Evolutionary conservation across 257 asterid species (phyloP).

Genomic region (Capsicum chinense): DNA sequence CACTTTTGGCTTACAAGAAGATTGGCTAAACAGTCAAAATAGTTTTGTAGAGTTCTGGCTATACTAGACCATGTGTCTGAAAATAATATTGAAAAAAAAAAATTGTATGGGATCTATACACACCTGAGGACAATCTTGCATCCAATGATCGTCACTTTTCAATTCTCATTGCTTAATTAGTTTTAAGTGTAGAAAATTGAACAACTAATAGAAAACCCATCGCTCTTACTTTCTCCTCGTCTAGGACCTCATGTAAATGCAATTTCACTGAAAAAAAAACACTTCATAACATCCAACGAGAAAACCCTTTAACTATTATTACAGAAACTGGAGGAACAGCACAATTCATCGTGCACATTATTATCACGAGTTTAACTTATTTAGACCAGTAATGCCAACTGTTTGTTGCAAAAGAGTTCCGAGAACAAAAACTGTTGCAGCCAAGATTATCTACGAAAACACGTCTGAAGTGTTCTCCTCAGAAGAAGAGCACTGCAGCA

Average conservation of each 20-base stretch:
- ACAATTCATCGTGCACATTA: neutral
- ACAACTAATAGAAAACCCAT: conserved; percentile 18
- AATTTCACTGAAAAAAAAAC: neutral
- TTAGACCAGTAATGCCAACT: neutral
- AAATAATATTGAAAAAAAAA: too few species aligned
- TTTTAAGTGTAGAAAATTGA: neutral
- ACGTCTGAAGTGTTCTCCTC: conserved; percentile 21
- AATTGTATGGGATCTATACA: too few species aligned
- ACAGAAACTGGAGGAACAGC: conserved; percentile 12
- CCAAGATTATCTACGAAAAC: neutral
- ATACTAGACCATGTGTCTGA: too few species aligned
- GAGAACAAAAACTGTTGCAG: neutral
- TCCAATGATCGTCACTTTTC: neutral
- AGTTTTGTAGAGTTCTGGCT: neutral
- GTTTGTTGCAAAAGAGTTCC: neutral
- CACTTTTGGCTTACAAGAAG: neutral
- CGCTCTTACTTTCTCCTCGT: neutral
- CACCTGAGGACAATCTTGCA: neutral
- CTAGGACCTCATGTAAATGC: neutral
- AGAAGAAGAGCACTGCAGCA: conserved; percentile 20
- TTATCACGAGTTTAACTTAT: neutral
- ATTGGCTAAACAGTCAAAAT: neutral
- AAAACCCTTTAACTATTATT: conserved; percentile 16
- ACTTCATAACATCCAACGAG: neutral
- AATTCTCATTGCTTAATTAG: neutral